A percentile compares a stretch with the other conserved stretches of the same genome.
These are phyloP conservation scores for Pharus latifolius DNA, from an alignment of 176 grass and related monocot genomes.

Conservation along the genomic window DNA sequence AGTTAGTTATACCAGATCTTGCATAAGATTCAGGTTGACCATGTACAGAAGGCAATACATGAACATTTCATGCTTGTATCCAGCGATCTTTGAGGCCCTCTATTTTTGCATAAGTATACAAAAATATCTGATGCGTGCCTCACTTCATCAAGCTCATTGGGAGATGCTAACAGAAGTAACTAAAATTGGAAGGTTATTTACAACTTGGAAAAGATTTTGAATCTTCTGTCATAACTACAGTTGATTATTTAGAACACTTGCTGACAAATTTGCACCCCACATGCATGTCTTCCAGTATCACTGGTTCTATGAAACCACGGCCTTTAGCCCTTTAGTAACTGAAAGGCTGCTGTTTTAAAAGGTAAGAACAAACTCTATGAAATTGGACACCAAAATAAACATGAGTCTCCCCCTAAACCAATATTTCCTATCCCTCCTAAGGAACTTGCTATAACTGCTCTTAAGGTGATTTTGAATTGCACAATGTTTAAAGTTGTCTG, in stretches of 20 bases:
- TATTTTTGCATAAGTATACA: neutral
- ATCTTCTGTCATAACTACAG: neutral
- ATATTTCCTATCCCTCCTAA: neutral
- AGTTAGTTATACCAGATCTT: neutral
- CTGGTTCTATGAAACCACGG: neutral
- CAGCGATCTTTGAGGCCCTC: neutral
- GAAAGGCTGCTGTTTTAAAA: neutral
- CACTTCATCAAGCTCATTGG: neutral
- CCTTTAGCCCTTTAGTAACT: neutral
- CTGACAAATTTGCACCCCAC: neutral
- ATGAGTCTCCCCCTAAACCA: neutral
- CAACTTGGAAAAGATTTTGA: neutral
- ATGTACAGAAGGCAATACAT: constrained; percentile 5
- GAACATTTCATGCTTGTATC: neutral
- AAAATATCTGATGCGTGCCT: neutral
- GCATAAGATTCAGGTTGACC: neutral
- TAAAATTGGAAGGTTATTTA: neutral
- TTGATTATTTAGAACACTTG: neutral
- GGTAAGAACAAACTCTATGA: neutral
- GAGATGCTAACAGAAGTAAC: neutral
- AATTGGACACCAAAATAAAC: too few relatives aligned
- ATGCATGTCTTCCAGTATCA: neutral
- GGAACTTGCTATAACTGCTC: neutral
- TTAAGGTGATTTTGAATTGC: too few relatives aligned
- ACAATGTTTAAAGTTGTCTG: neutral